These are phyloP conservation scores for Aspergillus persii DNA, from an alignment of 2,329 filamentous ascomycete genomes.

Conservation along the genomic window DNA sequence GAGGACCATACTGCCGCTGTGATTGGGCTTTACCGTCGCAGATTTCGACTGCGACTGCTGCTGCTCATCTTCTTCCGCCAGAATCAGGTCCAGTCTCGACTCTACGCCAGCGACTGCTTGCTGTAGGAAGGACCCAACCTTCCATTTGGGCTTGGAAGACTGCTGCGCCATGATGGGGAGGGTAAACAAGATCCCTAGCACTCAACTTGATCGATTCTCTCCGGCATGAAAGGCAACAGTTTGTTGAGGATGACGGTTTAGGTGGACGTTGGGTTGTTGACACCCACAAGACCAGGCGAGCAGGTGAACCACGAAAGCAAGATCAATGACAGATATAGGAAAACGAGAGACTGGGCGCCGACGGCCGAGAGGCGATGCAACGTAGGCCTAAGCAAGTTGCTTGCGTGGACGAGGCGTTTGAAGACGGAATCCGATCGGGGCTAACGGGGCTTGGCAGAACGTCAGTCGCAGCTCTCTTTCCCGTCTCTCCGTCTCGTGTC, in stretches of 20 bases:
- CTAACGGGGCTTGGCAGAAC: slow-evolving; percentile 18
- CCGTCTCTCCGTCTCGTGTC: slow-evolving; percentile 5
- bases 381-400: background rate
- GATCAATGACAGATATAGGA: background rate
- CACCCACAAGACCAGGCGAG: slow-evolving; percentile 1
- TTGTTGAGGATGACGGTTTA: slow-evolving; percentile 2
- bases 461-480: slow-evolving; percentile 10
- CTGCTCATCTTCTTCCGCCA: slow-evolving; percentile 67
- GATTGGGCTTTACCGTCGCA: slow-evolving; percentile 30
- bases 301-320: background rate
- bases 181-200: slow-evolving; percentile 5
- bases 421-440: slow-evolving; percentile 2
- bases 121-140: slow-evolving; percentile 67
- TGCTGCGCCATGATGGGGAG: slow-evolving; percentile 32
- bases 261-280: slow-evolving; percentile 13
- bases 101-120: slow-evolving; percentile 93
- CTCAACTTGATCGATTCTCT: slow-evolving; percentile 7
- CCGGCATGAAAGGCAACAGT: slow-evolving; percentile 11
- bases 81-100: slow-evolving; percentile 84
- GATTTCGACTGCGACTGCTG: slow-evolving; percentile 22
- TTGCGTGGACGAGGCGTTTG: slow-evolving; percentile 20
- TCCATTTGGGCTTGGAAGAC: slow-evolving; percentile 64
- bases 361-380: background rate
- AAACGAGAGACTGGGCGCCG: background rate
- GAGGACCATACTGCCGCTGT: slow-evolving; percentile 34